phyloP scores from a whole-genome alignment of 2,329 filamentous ascomycete genomes.

The Epichloe brachyelytri region DNA sequence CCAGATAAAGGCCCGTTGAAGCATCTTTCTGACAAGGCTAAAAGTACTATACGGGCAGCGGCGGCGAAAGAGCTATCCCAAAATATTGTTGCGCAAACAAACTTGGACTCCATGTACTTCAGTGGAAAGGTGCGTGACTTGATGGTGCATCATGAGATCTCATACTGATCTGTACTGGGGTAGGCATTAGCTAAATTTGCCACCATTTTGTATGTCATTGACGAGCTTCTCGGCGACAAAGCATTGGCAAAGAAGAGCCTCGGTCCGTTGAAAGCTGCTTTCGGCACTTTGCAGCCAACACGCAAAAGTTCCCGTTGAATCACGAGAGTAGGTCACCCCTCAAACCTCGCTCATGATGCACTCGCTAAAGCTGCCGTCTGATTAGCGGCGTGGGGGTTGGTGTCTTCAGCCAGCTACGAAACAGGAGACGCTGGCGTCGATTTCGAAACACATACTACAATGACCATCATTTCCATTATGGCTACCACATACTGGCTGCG shows the following conservation, averaged over 20 bases:
- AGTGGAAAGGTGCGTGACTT: slow-evolving; percentile 56
- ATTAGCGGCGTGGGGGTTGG: slow-evolving; percentile 59
- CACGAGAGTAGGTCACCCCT: slow-evolving; percentile 42
- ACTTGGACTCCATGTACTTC: slow-evolving; percentile 83
- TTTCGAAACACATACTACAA: slow-evolving; percentile 83
- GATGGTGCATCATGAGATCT: background rate
- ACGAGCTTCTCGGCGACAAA: slow-evolving; percentile 48
- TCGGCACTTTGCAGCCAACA: slow-evolving; percentile 50
- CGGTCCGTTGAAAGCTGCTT: slow-evolving; percentile 49
- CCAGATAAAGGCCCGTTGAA: slow-evolving; percentile 35
- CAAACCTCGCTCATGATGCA: background rate
- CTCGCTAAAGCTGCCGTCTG: background rate
- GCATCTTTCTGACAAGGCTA: slow-evolving; percentile 38
- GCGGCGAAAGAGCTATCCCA: slow-evolving; percentile 64
- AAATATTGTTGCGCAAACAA: slow-evolving; percentile 58
- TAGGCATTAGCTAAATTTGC: slow-evolving; percentile 66
- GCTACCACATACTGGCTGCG: slow-evolving; percentile 80
- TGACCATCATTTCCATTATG: slow-evolving; percentile 65
- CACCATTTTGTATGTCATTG: slow-evolving; percentile 49
- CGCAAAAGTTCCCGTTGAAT: slow-evolving; percentile 51
- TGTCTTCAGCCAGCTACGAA: slow-evolving; percentile 60
- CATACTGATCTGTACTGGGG: background rate
- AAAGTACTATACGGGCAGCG: slow-evolving; percentile 44
- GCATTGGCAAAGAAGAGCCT: slow-evolving; percentile 45
- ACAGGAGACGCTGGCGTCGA: slow-evolving; percentile 60